phyloP scores from a whole-genome alignment of 2,329 filamentous ascomycete species.

The Trichoderma lentiforme region DNA sequence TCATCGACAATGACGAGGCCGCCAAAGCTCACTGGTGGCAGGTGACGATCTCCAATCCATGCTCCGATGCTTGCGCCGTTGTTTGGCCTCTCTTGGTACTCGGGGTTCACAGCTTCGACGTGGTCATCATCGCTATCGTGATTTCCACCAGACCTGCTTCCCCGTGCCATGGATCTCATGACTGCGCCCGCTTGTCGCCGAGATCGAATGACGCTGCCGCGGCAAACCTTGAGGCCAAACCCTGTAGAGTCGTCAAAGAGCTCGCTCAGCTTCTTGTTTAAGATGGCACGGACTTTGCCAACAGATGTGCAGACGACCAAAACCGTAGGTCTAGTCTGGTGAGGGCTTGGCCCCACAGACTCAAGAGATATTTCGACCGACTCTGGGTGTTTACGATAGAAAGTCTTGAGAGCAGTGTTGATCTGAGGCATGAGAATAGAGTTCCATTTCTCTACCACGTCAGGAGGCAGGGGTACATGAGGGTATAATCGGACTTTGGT shows the following conservation, averaged over 20 bases:
- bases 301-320: conserved; percentile 75
- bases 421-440: conserved; percentile 67
- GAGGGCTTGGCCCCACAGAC: conserved; percentile 65
- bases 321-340: conserved; percentile 67
- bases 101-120: conserved; percentile 59
- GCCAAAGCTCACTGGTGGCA: conserved; percentile 88
- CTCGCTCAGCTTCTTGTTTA: conserved; percentile 64
- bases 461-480: conserved; percentile 55
- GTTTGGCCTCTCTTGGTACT: conserved; percentile 72
- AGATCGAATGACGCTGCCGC: conserved; percentile 64
- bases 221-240: conserved; percentile 68
- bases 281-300: conserved; percentile 65
- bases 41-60: conserved; percentile 77
- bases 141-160: not conserved
- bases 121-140: conserved; percentile 38
- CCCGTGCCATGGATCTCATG: conserved; percentile 32
- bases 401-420: conserved; percentile 65
- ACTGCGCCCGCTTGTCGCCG: conserved; percentile 40
- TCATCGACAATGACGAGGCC: conserved; percentile 83
- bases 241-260: conserved; percentile 61
- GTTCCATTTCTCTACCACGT: conserved; percentile 70
- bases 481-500: conserved; percentile 57
- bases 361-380: conserved; percentile 76
- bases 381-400: conserved; percentile 70
- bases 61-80: conserved; percentile 94